phyloP scores from a whole-genome alignment of 2,329 filamentous ascomycete species.

The Sporothrix dimorphospora region DNA sequence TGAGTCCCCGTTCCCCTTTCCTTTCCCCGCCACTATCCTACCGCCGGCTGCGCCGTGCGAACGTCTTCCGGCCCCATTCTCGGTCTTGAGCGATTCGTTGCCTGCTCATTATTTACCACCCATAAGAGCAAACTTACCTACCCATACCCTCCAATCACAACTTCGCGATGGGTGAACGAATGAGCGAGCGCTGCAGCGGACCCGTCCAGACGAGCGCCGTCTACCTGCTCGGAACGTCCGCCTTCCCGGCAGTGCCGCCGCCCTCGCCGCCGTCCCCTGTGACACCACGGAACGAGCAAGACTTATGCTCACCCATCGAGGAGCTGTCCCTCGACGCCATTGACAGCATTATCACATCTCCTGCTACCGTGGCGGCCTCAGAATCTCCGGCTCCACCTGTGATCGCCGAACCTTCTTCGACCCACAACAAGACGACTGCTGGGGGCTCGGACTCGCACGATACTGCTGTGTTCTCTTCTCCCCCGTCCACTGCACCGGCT shows the following conservation, averaged over 20 bases:
- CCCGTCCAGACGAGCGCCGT: slow-evolving; percentile 57
- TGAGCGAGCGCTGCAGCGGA: slow-evolving; percentile 5
- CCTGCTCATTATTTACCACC: neutral
- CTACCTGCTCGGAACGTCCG: slow-evolving; percentile 48
- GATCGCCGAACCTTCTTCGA: neutral
- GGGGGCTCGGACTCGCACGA: neutral
- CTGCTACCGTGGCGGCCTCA: neutral
- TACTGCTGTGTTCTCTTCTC: slow-evolving; percentile 22
- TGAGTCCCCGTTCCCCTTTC: neutral
- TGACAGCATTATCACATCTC: slow-evolving; percentile 26
- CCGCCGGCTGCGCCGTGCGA: slow-evolving; percentile 12
- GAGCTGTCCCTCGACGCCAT: slow-evolving; percentile 44
- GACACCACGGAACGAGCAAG: slow-evolving; percentile 41
- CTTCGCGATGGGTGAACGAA: slow-evolving; percentile 29
- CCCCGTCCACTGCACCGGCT: slow-evolving; percentile 28
- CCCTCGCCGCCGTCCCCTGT: slow-evolving; percentile 55
- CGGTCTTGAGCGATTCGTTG: neutral
- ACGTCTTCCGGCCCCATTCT: neutral
- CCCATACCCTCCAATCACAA: neutral
- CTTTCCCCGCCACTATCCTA: neutral
- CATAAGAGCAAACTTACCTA: neutral
- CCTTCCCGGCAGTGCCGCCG: slow-evolving; percentile 48
- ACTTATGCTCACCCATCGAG: slow-evolving; percentile 44
- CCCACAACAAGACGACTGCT: neutral
- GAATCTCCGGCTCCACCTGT: neutral